phyloP scores from a whole-genome alignment of 2,329 filamentous ascomycete species.

The Sporothrix luriei region DNA sequence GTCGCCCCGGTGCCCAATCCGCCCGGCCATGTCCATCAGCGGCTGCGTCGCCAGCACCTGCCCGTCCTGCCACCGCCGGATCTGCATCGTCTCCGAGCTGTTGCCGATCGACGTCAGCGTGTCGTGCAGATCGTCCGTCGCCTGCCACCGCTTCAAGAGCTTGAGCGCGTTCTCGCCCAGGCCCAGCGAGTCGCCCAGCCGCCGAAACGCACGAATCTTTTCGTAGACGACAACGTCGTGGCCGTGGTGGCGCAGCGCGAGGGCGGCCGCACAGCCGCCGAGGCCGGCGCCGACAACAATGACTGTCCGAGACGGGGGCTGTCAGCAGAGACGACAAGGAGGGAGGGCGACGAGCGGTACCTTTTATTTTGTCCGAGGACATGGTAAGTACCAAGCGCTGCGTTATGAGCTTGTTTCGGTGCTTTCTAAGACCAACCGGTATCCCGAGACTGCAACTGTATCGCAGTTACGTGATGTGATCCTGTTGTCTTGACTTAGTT shows the following conservation, averaged over 20 bases:
- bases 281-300: constrained; percentile 55
- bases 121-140: constrained; percentile 42
- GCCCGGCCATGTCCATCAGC: constrained; percentile 55
- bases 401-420: too few relatives aligned
- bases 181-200: constrained; percentile 51
- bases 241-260: constrained; percentile 52
- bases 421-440: too few relatives aligned
- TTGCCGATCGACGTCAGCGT: constrained; percentile 51
- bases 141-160: constrained; percentile 50
- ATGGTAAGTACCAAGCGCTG: neutral
- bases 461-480: too few relatives aligned
- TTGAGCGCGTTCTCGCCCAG: constrained; percentile 53
- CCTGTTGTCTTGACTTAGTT: too few relatives aligned
- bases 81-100: constrained; percentile 52
- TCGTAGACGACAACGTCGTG: constrained; percentile 50
- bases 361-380: constrained; percentile 9
- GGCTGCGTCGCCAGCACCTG: constrained; percentile 52
- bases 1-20: constrained; percentile 51
- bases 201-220: constrained; percentile 48
- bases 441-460: too few relatives aligned
- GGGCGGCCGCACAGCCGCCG: constrained; percentile 53
- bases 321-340: neutral
- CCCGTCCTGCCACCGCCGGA: constrained; percentile 52
- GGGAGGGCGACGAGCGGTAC: neutral
- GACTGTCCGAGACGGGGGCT: constrained; percentile 39